These are phyloP conservation scores for Paramecium primaurelia DNA, from an alignment of 73 alveolate genomes.

Conservation along the genomic window DNA sequence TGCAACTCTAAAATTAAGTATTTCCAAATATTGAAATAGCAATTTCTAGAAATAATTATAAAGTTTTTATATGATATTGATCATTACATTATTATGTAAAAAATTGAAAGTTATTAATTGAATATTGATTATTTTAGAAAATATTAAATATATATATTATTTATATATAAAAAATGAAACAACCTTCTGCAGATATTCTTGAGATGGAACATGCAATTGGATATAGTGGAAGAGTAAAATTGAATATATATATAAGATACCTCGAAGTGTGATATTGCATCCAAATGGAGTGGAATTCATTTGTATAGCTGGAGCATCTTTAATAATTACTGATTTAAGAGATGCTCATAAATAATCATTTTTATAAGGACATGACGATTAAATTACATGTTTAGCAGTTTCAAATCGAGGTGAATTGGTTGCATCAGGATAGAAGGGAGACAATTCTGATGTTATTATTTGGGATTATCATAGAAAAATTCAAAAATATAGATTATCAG, in stretches of 20 bases:
- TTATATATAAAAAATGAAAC: not conserved
- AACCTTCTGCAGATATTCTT: constrained; percentile 63
- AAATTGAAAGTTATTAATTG: not conserved
- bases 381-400: constrained; percentile 88
- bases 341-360: constrained; percentile 93
- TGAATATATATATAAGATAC: constrained; percentile 56
- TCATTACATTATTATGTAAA: not conserved
- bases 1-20: not conserved
- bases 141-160: not conserved
- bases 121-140: not conserved
- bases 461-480: constrained; percentile 88
- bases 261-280: constrained; percentile 79
- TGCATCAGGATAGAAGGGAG: constrained; percentile 96
- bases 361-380: constrained; percentile 95
- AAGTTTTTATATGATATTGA: too few relatives aligned
- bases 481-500: constrained; percentile 83
- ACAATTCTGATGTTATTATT: constrained; percentile 90
- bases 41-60: too few relatives aligned
- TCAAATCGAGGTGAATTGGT: constrained; percentile 82
- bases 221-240: constrained; percentile 73
- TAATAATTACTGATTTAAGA: constrained; percentile 86
- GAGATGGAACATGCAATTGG: constrained; percentile 97
- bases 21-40: not conserved
- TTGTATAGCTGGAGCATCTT: constrained; percentile 89
- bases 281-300: constrained; percentile 92